phyloP scores from a whole-genome alignment of 1,139 yeast species.

The Wickerhamomyces sp. region DNA sequence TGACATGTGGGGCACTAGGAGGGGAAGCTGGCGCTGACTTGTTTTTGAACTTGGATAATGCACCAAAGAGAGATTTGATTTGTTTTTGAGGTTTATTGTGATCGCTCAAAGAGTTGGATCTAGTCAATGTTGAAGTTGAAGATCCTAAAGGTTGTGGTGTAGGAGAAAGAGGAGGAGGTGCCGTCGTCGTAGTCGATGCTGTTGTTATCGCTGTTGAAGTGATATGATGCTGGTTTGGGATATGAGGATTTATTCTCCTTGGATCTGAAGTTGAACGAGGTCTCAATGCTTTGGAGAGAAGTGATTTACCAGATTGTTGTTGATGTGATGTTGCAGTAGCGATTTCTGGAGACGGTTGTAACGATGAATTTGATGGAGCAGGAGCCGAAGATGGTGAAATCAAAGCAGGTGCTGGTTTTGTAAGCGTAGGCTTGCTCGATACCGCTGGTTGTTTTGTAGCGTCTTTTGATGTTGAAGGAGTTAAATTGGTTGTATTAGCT shows the following conservation, averaged over 20 bases:
- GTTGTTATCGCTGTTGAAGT: too few species aligned
- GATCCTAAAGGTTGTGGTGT: conserved; percentile 9
- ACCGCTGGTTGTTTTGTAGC: background rate
- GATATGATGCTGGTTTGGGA: too few species aligned
- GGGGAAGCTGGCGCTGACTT: conserved; percentile 14
- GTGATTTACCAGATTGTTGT: conserved; percentile 13
- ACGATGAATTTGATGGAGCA: background rate
- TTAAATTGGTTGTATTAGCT: background rate
- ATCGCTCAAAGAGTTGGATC: conserved; percentile 14
- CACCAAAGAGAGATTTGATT: conserved; percentile 41
- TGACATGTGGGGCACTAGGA: conserved; percentile 8
- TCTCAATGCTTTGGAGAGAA: conserved; percentile 17
- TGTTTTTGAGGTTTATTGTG: conserved; percentile 13
- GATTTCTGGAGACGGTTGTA: background rate
- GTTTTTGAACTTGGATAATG: conserved; percentile 52
- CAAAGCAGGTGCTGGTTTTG: background rate
- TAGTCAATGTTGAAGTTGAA: conserved; percentile 4
- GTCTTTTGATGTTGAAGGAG: background rate
- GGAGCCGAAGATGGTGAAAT: background rate
- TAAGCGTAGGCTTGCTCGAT: conserved; percentile 2
- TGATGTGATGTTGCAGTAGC: background rate
- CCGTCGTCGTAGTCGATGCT: conserved; percentile 3
- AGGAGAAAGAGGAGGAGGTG: conserved; percentile 8
- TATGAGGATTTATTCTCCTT: conserved; percentile 3
- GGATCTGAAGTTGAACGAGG: conserved; percentile 20